Conservation (phyloP, 768 basidiomycete species). For the Tylopilus vinaceipallidus region DNA sequence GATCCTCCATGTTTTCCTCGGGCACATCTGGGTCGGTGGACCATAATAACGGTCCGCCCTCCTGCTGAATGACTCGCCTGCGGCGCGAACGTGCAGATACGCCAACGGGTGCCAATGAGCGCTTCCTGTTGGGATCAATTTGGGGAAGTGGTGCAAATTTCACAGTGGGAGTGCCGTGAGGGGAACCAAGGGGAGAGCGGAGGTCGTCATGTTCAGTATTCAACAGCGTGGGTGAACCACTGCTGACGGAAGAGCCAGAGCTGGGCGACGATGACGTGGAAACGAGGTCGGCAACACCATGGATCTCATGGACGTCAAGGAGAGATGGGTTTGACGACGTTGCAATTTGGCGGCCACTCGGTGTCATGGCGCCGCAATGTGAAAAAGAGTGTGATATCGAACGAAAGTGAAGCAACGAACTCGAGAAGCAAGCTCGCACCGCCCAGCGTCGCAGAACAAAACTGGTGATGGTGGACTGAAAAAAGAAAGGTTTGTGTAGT, state of each 20-base stretch:
- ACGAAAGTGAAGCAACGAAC: constrained; percentile 15
- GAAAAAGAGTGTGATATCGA: constrained; percentile 24
- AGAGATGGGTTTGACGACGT: constrained; percentile 14
- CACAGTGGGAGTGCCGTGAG: constrained; percentile 35
- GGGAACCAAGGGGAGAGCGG: constrained; percentile 16
- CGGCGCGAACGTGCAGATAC: constrained; percentile 44
- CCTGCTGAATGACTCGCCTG: constrained; percentile 19
- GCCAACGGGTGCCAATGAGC: constrained; percentile 50
- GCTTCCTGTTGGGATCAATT: constrained; percentile 47
- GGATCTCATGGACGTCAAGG: constrained; percentile 18
- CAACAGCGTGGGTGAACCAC: constrained; percentile 10
- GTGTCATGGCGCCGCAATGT: neutral
- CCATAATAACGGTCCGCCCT: constrained; percentile 19
- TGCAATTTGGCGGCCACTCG: constrained; percentile 8
- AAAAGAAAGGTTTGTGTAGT: neutral
- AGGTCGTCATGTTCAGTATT: constrained; percentile 11
- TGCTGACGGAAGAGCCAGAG: constrained; percentile 15
- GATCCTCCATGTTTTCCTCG: constrained; percentile 42
- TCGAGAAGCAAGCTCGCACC: neutral
- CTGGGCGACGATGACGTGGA: constrained; percentile 14
- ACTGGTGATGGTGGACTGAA: constrained; percentile 2
- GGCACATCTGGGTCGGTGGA: constrained; percentile 21
- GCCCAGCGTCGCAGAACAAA: constrained; percentile 14
- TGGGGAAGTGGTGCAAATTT: constrained; percentile 62
- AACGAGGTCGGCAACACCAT: constrained; percentile 13